Percentiles rank a stretch among this genome's conserved stretches.
phyloP scores from a whole-genome alignment of 1,139 yeast species.

The Saccharomyces hybrid region DNA sequence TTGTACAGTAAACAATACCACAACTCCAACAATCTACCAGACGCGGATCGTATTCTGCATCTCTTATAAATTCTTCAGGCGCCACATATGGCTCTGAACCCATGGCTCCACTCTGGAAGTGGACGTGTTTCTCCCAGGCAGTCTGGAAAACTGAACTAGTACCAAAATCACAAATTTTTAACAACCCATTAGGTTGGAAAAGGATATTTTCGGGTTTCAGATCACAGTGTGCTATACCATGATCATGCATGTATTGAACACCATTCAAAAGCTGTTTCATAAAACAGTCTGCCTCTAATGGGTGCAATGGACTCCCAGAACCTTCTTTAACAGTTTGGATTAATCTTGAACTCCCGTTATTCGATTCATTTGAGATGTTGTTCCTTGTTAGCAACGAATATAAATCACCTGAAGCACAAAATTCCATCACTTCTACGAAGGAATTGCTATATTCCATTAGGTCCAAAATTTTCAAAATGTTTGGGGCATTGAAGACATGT shows the following conservation, averaged over 20 bases:
- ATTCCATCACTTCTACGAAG: conserved; percentile 72
- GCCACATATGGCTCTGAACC: conserved; percentile 77
- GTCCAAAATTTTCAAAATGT: conserved; percentile 62
- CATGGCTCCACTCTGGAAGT: conserved; percentile 49
- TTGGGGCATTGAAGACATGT: conserved; percentile 37
- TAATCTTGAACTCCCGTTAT: background rate
- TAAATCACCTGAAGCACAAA: conserved; percentile 67
- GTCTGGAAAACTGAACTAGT: conserved; percentile 68
- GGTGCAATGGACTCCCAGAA: conserved; percentile 36
- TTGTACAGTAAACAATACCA: conserved; percentile 52
- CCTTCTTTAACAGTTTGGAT: conserved; percentile 14
- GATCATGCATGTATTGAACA: conserved; percentile 57
- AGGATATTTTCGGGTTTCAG: conserved; percentile 61
- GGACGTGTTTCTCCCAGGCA: conserved; percentile 55
- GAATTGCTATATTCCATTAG: conserved; percentile 53
- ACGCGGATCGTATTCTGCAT: conserved; percentile 47
- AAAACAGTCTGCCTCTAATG: conserved; percentile 61
- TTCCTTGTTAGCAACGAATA: conserved; percentile 38
- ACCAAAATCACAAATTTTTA: conserved; percentile 67
- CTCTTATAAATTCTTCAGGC: conserved; percentile 51
- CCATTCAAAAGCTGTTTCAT: conserved; percentile 62
- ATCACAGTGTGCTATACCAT: conserved; percentile 75
- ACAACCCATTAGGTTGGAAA: conserved; percentile 41
- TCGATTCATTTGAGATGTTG: background rate
- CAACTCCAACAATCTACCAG: conserved; percentile 65